Percentiles rank a stretch among this genome's conserved stretches.
Evolutionary conservation across 2,329 filamentous ascomycete genomes (phyloP).

Genomic region (Alternaria burnsii): DNA sequence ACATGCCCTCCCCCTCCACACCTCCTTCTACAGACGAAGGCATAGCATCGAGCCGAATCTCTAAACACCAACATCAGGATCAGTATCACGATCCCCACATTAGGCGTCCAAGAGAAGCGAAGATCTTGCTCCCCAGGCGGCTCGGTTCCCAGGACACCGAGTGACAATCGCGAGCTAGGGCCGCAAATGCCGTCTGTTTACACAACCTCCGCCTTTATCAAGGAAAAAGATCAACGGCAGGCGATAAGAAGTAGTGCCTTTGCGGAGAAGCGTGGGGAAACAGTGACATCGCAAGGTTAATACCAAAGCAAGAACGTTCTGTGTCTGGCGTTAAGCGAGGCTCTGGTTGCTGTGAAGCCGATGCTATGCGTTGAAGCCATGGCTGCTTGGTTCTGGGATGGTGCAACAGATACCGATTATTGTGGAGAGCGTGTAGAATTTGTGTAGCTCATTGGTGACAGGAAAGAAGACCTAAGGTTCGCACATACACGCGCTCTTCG

Average conservation of each 20-base stretch:
- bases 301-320: conserved; percentile 13
- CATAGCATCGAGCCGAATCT: neutral
- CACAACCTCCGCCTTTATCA: conserved; percentile 1
- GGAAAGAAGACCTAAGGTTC: neutral
- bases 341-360: conserved; percentile 11
- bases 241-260: conserved; percentile 2
- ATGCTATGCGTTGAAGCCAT: conserved; percentile 12
- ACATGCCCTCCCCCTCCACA: neutral
- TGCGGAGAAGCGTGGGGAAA: conserved; percentile 19
- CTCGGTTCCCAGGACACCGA: conserved; percentile 1
- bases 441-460: conserved; percentile 14
- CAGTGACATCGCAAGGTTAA: conserved; percentile 8
- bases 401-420: neutral
- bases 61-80: conserved; percentile 1
- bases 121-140: conserved; percentile 7
- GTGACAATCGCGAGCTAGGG: neutral
- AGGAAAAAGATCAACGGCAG: conserved; percentile 12
- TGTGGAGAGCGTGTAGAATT: neutral
- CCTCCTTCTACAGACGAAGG: neutral
- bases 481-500: conserved; percentile 7
- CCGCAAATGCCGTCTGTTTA: neutral
- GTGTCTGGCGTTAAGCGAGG: conserved; percentile 2
- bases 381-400: neutral
- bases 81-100: neutral
- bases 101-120: conserved; percentile 4